Percentiles rank a stretch among this genome's conserved stretches.
These are phyloP conservation scores for Sporodiniella umbellata DNA, from an alignment of 371 early-diverging fungal genomes.

Conservation along the genomic window DNA sequence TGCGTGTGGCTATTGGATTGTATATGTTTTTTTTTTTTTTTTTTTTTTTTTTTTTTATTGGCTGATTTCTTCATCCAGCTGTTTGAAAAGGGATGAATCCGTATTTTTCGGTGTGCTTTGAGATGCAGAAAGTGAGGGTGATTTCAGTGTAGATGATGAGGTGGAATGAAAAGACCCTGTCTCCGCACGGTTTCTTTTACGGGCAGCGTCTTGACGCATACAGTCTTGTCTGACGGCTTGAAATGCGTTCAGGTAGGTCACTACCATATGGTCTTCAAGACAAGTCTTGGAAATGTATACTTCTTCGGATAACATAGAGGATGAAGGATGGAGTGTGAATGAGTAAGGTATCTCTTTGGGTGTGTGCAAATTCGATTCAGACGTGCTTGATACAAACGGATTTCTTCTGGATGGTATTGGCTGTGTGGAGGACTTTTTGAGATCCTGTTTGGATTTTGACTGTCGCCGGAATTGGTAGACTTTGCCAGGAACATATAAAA, in stretches of 20 bases:
- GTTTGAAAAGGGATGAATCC: not conserved
- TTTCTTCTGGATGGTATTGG: slow-evolving; percentile 4
- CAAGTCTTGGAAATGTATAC: slow-evolving; percentile 43
- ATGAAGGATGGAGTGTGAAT: slow-evolving; percentile 38
- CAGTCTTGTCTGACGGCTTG: slow-evolving; percentile 39
- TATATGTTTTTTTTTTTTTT: no score
- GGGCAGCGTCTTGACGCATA: slow-evolving; percentile 26
- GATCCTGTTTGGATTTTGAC: not conserved
- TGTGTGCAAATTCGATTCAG: slow-evolving; percentile 3
- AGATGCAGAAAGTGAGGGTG: slow-evolving; percentile 3
- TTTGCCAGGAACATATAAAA: slow-evolving; percentile 43
- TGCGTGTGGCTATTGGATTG: no score
- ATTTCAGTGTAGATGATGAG: slow-evolving; percentile 12
- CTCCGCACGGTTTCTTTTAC: not conserved
- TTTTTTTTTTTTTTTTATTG: not conserved
- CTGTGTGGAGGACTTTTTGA: slow-evolving; percentile 6
- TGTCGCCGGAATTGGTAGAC: slow-evolving; percentile 42
- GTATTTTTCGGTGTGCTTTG: slow-evolving; percentile 5
- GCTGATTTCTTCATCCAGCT: slow-evolving; percentile 31
- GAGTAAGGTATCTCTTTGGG: slow-evolving; percentile 8
- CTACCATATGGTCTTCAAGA: slow-evolving; percentile 50
- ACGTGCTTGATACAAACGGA: slow-evolving; percentile 1
- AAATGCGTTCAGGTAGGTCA: slow-evolving; percentile 45
- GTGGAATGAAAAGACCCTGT: slow-evolving; percentile 10
- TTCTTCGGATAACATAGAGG: slow-evolving; percentile 39